Base-by-base conservation (phyloP, 768 basidiomycete genomes). In the Lactarius hatsudake region DNA sequence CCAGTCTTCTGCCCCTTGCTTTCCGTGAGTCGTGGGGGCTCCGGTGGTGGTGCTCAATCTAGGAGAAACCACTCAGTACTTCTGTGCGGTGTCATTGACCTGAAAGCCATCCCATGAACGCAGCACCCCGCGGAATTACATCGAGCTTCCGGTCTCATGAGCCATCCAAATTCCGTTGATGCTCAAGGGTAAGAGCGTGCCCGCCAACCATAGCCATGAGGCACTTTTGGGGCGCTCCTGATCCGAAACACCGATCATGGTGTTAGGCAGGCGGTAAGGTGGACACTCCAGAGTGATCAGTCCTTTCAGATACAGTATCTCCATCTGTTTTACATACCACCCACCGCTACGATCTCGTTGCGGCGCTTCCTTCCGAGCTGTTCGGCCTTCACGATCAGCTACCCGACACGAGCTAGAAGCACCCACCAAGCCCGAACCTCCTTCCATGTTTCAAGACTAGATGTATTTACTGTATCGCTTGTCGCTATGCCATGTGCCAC, bases 181-280 rank as follows among this genome's bases (percentile, higher is more conserved):
- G 55, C 17, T 36, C 2, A 18, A 32, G 62, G n/a, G 36, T 20
- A n/a, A 34, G 18, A 32, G 56, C 8, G 32, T n/a, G 30, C 36
- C 45, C 5, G 34, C 36, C 51, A 26, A 20, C 32, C 34, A 36
- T 12, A 7, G 57, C 38, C 61, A 59, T 54, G 66, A 59, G 62
- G 62, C 43, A 48, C 20, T 48, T 48, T 17, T 10, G 28, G 17
- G 32, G 45, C 12, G 34, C 43, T 45, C 42, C n/a, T 34, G 30
- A 23, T 13, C 36, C 23, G n/a, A 60, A 54, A 60, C 56, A 54
- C 38, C 8, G 30, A 43, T 63, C 59, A 57, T 59, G 48, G 56
- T 61, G 61, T 59, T 34, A 28, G 45, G 45, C 28, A 54, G 55
- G 45, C 30, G 61, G 55, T 26, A 36, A 66, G 45, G 54, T n/a